Evolutionary conservation across 768 basidiomycete genomes (phyloP).

Genomic region (Mycena indigotica): DNA sequence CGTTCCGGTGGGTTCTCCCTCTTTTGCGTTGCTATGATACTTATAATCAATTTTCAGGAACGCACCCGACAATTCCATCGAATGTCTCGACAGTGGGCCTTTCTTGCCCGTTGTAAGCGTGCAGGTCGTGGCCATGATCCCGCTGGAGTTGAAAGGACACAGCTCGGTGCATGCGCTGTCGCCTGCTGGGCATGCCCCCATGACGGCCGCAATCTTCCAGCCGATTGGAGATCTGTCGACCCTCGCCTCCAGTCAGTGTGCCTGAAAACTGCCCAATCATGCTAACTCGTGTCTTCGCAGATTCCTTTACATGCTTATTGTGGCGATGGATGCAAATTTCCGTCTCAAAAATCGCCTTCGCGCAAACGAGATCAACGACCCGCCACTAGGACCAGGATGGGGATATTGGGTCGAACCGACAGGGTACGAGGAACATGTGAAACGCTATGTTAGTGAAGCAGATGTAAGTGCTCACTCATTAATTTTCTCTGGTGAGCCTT

Average conservation of each 20-base stretch:
- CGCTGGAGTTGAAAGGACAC: background rate
- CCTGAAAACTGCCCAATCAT: no score
- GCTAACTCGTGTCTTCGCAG: no score
- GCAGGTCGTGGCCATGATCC: background rate
- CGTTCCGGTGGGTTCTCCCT: background rate
- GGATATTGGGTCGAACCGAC: background rate
- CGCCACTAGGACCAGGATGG: background rate
- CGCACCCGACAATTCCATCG: background rate
- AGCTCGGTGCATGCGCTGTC: background rate
- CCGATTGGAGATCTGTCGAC: background rate
- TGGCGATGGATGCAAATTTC: constrained; percentile 26
- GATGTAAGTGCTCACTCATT: background rate
- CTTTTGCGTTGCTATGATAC: background rate
- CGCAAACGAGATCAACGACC: background rate
- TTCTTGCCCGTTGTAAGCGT: background rate
- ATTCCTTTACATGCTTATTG: constrained; percentile 1
- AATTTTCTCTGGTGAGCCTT: background rate
- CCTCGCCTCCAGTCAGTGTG: background rate
- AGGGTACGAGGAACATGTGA: background rate
- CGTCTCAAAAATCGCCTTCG: background rate
- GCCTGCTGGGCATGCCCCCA: background rate
- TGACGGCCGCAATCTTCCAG: background rate
- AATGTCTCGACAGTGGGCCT: background rate
- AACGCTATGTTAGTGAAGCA: background rate
- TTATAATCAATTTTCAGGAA: background rate